Percentiles rank a stretch among this genome's conserved stretches.
phyloP scores from a whole-genome alignment of 352 stramenopile genomes.

The Thraustochytrium striatum region DNA sequence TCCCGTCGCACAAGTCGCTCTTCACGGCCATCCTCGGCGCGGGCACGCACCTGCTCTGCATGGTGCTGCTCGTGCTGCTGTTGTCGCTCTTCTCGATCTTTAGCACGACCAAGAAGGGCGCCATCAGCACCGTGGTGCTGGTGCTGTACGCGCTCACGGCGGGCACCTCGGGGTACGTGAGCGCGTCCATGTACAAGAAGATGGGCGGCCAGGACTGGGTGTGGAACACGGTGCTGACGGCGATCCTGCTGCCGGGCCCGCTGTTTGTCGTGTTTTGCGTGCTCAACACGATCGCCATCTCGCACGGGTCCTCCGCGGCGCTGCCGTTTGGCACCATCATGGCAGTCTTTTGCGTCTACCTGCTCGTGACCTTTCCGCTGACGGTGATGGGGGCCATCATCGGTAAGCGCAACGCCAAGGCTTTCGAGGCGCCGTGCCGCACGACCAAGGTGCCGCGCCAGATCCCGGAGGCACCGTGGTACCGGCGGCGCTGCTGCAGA shows the following conservation, averaged over 20 bases:
- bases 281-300: conserved; percentile 89
- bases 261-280: conserved; percentile 85
- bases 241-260: conserved; percentile 82
- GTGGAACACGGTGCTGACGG: conserved; percentile 84
- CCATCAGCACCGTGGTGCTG: conserved; percentile 86
- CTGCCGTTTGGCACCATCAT: conserved; percentile 92
- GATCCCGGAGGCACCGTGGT: conserved; percentile 82
- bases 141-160: conserved; percentile 89
- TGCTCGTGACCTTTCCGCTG: conserved; percentile 85
- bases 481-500: conserved; percentile 74
- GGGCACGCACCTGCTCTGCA: conserved; percentile 88
- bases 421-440: conserved; percentile 85
- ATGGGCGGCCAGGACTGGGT: conserved; percentile 89
- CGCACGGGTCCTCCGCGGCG: conserved; percentile 87
- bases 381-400: conserved; percentile 87
- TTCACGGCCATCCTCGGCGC: conserved; percentile 85
- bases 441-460: conserved; percentile 91
- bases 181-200: conserved; percentile 86
- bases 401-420: conserved; percentile 61
- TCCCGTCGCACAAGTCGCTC: conserved; percentile 78
- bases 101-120: conserved; percentile 83
- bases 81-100: conserved; percentile 85
- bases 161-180: conserved; percentile 83
- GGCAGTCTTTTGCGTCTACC: conserved; percentile 83
- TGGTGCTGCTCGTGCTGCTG: conserved; percentile 79